These are phyloP conservation scores for Sporothrix variecibatus DNA, from an alignment of 2,329 filamentous ascomycete species.

Conservation along the genomic window DNA sequence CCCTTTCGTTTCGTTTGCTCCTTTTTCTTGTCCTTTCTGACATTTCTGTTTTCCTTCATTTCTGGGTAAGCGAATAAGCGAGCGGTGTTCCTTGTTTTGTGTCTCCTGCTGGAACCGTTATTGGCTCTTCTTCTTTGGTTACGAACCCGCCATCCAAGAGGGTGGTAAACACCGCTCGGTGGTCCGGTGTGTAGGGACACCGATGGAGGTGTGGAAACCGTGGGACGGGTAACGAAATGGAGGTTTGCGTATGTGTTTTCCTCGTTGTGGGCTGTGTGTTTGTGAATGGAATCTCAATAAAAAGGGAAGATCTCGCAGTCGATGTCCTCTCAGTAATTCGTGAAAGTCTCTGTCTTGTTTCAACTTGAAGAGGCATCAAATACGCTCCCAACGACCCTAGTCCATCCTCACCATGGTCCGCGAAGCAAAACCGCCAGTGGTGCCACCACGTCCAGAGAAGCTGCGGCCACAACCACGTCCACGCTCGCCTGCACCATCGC, in stretches of 20 bases:
- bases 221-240: not conserved
- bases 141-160: conserved; percentile 4
- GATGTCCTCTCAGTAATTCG: not conserved
- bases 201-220: not conserved
- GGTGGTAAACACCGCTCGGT: conserved; percentile 17
- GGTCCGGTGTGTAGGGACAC: conserved; percentile 14
- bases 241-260: not conserved
- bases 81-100: not conserved
- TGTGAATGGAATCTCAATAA: not conserved
- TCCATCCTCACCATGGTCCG: conserved; percentile 10
- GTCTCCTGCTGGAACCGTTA: not conserved
- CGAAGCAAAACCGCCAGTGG: conserved; percentile 15
- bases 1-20: not conserved
- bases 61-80: conserved; percentile 9
- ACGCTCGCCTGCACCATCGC: not conserved
- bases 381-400: not conserved
- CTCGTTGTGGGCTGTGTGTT: not conserved
- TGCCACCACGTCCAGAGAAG: conserved; percentile 8
- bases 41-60: not conserved
- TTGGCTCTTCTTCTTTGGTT: not conserved
- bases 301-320: not conserved
- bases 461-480: conserved; percentile 4
- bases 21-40: not conserved
- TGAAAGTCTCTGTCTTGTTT: too few species aligned
- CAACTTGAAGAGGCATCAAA: not conserved